Conservation (phyloP, 495 filamentous ascomycete genomes). For the Neurospora sp. region DNA sequence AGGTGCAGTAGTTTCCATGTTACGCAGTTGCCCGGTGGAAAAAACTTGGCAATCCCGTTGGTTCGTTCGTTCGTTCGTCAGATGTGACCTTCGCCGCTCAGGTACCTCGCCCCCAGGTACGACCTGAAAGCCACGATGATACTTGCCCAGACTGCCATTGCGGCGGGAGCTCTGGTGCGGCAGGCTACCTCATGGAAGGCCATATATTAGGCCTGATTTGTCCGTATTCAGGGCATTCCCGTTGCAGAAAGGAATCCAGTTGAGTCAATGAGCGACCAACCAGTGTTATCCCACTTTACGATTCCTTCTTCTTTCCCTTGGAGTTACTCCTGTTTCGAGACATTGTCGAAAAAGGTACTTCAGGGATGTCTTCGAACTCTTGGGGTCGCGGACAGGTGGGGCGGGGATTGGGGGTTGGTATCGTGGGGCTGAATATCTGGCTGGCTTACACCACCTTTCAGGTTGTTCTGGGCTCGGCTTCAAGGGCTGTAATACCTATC, state of each 20-base stretch:
- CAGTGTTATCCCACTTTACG: background rate
- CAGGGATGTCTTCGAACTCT: background rate
- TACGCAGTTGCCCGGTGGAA: background rate
- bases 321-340: background rate
- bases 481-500: background rate
- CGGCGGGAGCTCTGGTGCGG: no score
- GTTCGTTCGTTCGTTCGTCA: background rate
- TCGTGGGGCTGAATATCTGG: background rate
- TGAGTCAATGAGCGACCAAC: background rate
- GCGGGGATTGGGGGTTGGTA: background rate
- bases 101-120: background rate
- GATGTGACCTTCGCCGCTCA: constrained; percentile 1
- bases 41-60: background rate
- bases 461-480: background rate
- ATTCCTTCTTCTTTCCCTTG: background rate
- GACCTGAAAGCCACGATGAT: background rate
- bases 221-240: background rate
- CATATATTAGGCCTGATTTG: background rate
- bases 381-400: background rate
- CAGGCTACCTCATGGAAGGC: background rate
- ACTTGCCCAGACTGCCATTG: background rate
- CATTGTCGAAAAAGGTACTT: background rate
- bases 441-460: background rate
- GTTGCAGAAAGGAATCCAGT: background rate
- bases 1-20: background rate